Evolutionary conservation across 169 alveolate genomes (phyloP), one percentile per base, ranked within the genome.

Genomic region (Plasmodium cynomolgi): DNA sequence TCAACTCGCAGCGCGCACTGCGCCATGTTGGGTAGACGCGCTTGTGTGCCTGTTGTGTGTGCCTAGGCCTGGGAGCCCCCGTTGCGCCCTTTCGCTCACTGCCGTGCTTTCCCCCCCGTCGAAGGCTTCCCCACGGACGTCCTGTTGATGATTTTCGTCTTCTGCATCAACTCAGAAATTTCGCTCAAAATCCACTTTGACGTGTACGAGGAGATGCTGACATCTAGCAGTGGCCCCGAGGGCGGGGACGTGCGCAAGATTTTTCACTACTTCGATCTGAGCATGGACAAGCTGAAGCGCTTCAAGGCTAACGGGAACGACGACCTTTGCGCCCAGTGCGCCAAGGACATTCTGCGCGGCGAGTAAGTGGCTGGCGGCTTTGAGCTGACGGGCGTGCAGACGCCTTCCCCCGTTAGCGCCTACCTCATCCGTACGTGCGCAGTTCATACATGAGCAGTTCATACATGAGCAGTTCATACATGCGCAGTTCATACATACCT

Each of bases 141-240:
- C 33, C 47, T 88, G 29, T 39, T 80, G 41, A 88, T 88, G 82
- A 88, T 88, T 81, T 88, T 88, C 81, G 94, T 81, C 8, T 88
- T 88, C 73, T 77, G 94, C 71, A 15, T 88, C 62, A 39, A 44
- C 62, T 62, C 94, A 20, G 94, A 88, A 34, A 68, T 88, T 23
- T 56, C 79, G 34, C 41, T 88, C 29, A 88, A 88, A 88, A 88
- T 88, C 20, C 20, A 81, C 34, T 88, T 79, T 58, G 94, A 77
- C 33, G 50, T 88, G 20, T 88, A 88, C 34, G 94, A 88, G 82
- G 58, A 71, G 31, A 41, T 81, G 17, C 13, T 88, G 5, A 71
- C 17, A 8, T 39, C 86, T 34, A 41, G 82, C 2, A n/a, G 34
- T n/a, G 34, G 75, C 75, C n/a, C 54, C 47, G 58, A 56, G 11